Conservation (phyloP, 768 basidiomycete species). For the Mycena rosella region DNA sequence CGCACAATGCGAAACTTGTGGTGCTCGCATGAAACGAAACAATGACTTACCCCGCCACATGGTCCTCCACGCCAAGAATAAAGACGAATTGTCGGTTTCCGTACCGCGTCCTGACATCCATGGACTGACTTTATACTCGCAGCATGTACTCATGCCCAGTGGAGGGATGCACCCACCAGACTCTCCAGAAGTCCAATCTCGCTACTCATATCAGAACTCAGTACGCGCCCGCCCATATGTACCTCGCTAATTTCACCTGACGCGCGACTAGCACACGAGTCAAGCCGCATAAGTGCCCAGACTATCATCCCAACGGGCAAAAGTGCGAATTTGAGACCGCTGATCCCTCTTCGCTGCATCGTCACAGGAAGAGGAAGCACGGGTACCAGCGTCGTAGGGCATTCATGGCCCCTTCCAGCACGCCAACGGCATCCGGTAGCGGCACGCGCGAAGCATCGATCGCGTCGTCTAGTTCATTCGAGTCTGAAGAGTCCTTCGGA, state of each 20-base stretch:
- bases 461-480: slow-evolving; percentile 15
- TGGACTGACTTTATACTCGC: background rate
- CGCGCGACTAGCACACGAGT: slow-evolving; percentile 10
- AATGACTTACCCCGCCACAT: slow-evolving; percentile 28
- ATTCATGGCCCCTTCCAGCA: background rate
- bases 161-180: slow-evolving; percentile 26
- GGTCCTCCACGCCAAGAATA: slow-evolving; percentile 23
- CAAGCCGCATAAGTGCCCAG: slow-evolving; percentile 22
- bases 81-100: slow-evolving; percentile 25
- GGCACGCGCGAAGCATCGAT: slow-evolving; percentile 22
- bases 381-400: slow-evolving; percentile 16
- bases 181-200: slow-evolving; percentile 32
- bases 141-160: slow-evolving; percentile 30
- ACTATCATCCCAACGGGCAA: slow-evolving; percentile 21
- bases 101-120: background rate
- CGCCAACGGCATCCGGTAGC: slow-evolving; percentile 21
- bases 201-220: slow-evolving; percentile 32
- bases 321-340: slow-evolving; percentile 27
- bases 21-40: slow-evolving; percentile 8
- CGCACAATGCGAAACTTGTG: slow-evolving; percentile 19
- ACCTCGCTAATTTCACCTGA: background rate
- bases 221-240: slow-evolving; percentile 1
- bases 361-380: slow-evolving; percentile 33
- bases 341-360: slow-evolving; percentile 29
- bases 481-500: slow-evolving; percentile 32